Evolutionary conservation across 148 eudicot genomes (phyloP).

Genomic region (Nyssa sinensis): DNA sequence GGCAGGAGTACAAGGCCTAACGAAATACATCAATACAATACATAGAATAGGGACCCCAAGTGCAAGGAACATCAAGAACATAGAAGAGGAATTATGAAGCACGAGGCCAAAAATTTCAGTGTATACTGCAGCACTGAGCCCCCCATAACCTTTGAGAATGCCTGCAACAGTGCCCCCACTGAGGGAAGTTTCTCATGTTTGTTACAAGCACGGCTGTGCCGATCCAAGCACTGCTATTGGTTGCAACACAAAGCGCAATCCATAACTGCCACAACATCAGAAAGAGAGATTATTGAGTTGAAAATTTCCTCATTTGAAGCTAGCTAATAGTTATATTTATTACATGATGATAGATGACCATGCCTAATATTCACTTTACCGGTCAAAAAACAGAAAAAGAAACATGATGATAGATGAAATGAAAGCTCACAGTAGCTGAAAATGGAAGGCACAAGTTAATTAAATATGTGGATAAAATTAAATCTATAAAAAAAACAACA

Average conservation of each 20-base stretch:
- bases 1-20: constrained; percentile 85
- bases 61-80: constrained; percentile 59
- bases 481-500: no score
- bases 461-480: neutral
- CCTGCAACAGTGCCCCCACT: constrained; percentile 87
- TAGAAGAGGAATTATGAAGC: constrained; percentile 58
- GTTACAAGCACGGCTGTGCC: constrained; percentile 77
- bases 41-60: constrained; percentile 73
- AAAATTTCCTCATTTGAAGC: neutral
- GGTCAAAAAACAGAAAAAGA: no score
- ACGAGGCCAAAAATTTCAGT: constrained; percentile 63
- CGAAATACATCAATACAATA: constrained; percentile 61
- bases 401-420: no score
- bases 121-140: constrained; percentile 79
- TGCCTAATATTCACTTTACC: no score
- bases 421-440: no score
- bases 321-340: neutral
- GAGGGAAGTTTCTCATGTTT: constrained; percentile 92
- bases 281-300: neutral
- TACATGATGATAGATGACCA: neutral
- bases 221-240: constrained; percentile 89
- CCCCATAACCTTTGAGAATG: constrained; percentile 79
- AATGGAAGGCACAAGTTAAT: neutral
- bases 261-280: constrained; percentile 53
- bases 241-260: constrained; percentile 72